Base-by-base conservation (phyloP, 345 rosid genomes). In the Brassica carinata region DNA sequence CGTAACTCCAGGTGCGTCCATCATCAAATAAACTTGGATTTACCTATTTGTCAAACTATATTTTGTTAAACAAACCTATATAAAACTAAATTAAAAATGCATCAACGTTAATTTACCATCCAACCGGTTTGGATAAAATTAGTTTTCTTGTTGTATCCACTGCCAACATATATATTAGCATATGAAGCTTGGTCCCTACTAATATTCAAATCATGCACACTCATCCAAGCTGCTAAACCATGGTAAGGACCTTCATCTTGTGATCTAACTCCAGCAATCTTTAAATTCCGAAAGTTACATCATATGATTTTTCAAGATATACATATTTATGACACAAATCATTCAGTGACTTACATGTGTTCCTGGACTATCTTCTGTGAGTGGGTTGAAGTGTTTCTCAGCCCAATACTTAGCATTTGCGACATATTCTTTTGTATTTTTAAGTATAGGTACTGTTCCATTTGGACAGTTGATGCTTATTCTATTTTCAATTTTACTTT, bases 11-110 rank as follows among this genome's bases (percentile, higher is more conserved):
- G 53, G 73, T 36, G 2, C 79, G 73, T 26, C 14, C 31, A 2
- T 76, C 79, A 27, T 73, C 73, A 38, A 67, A 75, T 58, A 76
- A 27, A 5, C 0, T 26, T 38, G 73, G 67, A 67, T 67, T 76
- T 0, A 75, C 58, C 78, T 34, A 34, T 34, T 5, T 74, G 3
- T 74, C 2, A 64, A 29, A 74, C 18, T 34, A 34, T 7, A 34
- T 6, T 34, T 34, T 31, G 34, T 31, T 31, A 31, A 31, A 0
- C 34, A 31, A 31, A 31, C 34, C 34, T 31, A 31, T 31, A 31
- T 31, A 31, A 31, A 34, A 34, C 8, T 34, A 34, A 34, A 34
- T 34, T 34, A 34, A 34, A 34, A 5, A 34, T 31, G 40, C 48
- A 4, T 17, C 2, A 17, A 8, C 3, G n/a, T 66, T 48, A 27